Evolutionary conservation across 768 basidiomycete genomes (phyloP), one percentile per base, ranked within the genome.

Genomic region (Lactifluus pinguis): DNA sequence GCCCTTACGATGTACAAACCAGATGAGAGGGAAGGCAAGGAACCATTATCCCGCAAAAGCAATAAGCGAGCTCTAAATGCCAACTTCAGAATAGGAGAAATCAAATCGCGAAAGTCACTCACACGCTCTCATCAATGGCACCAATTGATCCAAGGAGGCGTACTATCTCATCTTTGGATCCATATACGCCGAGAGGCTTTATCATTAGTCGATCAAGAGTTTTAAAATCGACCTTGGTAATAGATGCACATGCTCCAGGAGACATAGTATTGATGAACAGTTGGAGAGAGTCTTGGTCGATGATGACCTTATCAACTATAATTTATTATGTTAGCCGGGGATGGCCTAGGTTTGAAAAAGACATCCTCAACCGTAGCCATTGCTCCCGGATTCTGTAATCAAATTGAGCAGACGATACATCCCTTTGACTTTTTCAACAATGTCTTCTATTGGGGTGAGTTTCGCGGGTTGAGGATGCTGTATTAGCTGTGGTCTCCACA

Each of bases 241-340:
- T 70, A 0, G 80, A 80, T 1, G 65, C 58, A 62, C 82, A 84
- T 8, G 84, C 77, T 0, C 79, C 76, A 0, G 83, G 81, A 50
- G 65, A 73, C 7, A 83, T 48, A 17, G 66, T 67, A 56, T 84
- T 79, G 62, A 81, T 75, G 51, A 84, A 77, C 6, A 71, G 61
- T 62, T 72, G 70, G 11, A 85, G 70, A 2, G 80, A 77, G 4
- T 75, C 71, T 68, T 83, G 80, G 2, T 74, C 73, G 34, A 85
- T 84, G 69, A 85, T 79, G 36, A 85, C 76, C 65, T 85, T 84
- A 63, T 83, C 82, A 39, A 83, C 83, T 83, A 60, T 15, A 15
- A 25, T 25, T 25, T 39, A 7, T 13, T 14, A 8, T 10, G n/a
- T 51, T 42, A 49, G 42, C 30, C 21, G 9, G 15, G 32, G 11